Evolutionary conservation across 805 yeast genomes (phyloP).

Genomic region (Lipomyces kockii): DNA sequence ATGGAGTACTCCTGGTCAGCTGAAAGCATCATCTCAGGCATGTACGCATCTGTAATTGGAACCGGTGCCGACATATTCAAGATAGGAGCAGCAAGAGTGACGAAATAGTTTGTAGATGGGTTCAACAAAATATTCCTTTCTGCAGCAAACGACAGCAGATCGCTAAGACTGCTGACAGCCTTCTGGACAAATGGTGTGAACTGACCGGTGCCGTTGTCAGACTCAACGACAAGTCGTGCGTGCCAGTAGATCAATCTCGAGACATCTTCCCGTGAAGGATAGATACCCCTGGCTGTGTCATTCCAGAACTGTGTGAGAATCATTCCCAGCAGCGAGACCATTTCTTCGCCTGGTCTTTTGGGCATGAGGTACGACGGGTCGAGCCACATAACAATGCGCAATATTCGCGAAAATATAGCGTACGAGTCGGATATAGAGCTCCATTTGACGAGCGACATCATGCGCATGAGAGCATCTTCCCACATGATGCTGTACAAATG

Average conservation of each 20-base stretch:
- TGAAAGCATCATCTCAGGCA: slow-evolving; percentile 8
- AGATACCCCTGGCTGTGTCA: slow-evolving; percentile 6
- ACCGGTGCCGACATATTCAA: background rate
- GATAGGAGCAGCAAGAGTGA: slow-evolving; percentile 20
- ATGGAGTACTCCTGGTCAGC: background rate
- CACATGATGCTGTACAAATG: slow-evolving; percentile 11
- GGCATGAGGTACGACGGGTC: slow-evolving; percentile 1
- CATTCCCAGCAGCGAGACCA: slow-evolving; percentile 9
- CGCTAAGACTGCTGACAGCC: slow-evolving; percentile 7
- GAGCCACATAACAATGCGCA: slow-evolving; percentile 9
- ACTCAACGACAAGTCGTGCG: slow-evolving; percentile 17
- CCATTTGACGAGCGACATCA: slow-evolving; percentile 23
- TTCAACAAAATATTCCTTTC: slow-evolving; percentile 7
- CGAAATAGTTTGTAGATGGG: slow-evolving; percentile 11
- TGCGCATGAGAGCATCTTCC: slow-evolving; percentile 8
- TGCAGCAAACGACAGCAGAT: slow-evolving; percentile 9
- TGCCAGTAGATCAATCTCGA: slow-evolving; percentile 16
- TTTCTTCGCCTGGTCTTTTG: background rate
- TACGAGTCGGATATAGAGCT: slow-evolving; percentile 11
- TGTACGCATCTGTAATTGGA: background rate
- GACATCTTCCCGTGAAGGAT: slow-evolving; percentile 10
- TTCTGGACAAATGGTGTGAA: slow-evolving; percentile 14
- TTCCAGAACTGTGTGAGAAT: slow-evolving; percentile 10
- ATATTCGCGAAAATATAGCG: slow-evolving; percentile 14
- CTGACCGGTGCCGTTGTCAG: background rate